phyloP scores from a whole-genome alignment of 73 alveolate species.

The Tetrahymena elliotti region DNA sequence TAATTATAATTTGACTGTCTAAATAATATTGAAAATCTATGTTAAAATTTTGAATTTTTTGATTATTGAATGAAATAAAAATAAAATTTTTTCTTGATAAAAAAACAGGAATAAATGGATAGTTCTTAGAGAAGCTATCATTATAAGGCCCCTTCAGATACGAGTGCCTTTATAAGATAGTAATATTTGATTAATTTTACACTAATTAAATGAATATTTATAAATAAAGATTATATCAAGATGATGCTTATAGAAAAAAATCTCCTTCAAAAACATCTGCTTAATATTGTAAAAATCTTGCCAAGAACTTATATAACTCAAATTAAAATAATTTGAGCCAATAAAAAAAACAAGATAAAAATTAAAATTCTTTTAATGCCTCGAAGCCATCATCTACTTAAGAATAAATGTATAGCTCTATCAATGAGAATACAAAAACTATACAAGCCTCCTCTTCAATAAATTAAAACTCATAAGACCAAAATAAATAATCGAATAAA shows the following conservation, averaged over 20 bases:
- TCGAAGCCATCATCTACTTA: neutral
- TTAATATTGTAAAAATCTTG: neutral
- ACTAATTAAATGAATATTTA: neutral
- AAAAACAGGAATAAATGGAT: neutral
- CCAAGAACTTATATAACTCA: neutral
- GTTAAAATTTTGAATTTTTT: too few species aligned
- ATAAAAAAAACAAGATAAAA: neutral
- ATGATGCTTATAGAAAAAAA: neutral
- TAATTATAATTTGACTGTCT: too few species aligned
- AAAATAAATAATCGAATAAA: neutral
- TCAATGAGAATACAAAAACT: neutral
- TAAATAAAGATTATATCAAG: neutral
- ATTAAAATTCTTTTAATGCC: neutral
- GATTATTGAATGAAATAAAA: too few species aligned
- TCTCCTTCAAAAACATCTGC: neutral
- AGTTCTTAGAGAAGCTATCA: neutral
- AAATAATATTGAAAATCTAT: too few species aligned
- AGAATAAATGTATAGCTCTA: neutral
- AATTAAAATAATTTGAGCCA: neutral
- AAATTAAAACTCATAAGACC: neutral
- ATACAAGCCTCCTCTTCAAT: neutral
- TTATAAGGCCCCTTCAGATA: neutral
- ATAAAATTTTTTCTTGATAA: neutral
- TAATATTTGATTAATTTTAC: neutral
- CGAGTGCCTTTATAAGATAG: neutral